Evolutionary conservation across 305 asterid species (phyloP), one percentile per base, ranked within the genome.

Genomic region (Solanum aculeatissimum): DNA sequence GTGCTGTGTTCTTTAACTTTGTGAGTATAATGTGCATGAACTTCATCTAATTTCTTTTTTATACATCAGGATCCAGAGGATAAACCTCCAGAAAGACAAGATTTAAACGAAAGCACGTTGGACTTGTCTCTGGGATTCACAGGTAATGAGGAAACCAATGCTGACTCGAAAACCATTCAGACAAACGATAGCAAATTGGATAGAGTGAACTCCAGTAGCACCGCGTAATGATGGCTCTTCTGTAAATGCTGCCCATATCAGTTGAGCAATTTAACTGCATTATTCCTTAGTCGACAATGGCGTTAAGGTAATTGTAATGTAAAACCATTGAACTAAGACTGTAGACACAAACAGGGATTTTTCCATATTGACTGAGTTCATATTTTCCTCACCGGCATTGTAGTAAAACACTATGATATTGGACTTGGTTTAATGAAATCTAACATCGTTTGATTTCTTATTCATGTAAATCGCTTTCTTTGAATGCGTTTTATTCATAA

Each of bases 41-140:
- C 21, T 19, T 77, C 9, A 27, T 74, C 9, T 51, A 77, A 27
- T 27, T 27, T 18, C 40, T 7, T 51, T 74, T 51, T 51, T 15
- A 75, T 11, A 40, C 66, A 40, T 87, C 91, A 92, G 96, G 95
- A 83, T 29, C 79, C 79, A 4, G 90, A 87, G 84, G 85, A 80
- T 77, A 88, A 86, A 85, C 89, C 88, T 45, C 81, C 85, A 32
- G 90, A 89, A 89, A 87, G 93, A 68, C 98, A 89, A 42, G 98
- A 94, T 91, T 92, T 94, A 88, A 96, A 94, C 23, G 95, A 90
- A 88, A 93, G 95, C 92, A 90, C 96, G 3, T 85, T 93, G 89
- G 97, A 93, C 86, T 89, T 94, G 92, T 93, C 97, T 84, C 84
- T 94, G 89, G 98, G 96, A 55, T 91, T 90, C 89, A 95, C 92